Evolutionary conservation across 1,284 basidiomycete genomes (phyloP).

Genomic region (Inonotus hispidus): DNA sequence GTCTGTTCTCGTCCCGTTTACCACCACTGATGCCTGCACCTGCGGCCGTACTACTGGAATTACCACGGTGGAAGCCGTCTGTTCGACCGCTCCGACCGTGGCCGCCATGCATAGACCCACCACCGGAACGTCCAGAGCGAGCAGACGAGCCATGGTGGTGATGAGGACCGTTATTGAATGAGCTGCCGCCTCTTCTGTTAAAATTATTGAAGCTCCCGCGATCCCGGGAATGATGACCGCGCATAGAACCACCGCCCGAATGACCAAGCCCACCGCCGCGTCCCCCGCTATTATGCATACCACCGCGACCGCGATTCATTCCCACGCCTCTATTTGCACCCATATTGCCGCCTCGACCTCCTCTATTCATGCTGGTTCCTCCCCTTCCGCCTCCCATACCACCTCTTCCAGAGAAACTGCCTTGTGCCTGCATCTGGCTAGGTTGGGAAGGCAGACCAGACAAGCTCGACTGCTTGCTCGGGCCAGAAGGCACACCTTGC

Average conservation of each 20-base stretch:
- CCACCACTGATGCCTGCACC: slow-evolving; percentile 33
- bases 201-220: slow-evolving; percentile 55
- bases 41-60: slow-evolving; percentile 10
- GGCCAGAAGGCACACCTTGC: slow-evolving; percentile 23
- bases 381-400: slow-evolving; percentile 31
- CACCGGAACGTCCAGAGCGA: slow-evolving; percentile 33
- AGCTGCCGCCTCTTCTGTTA: slow-evolving; percentile 56
- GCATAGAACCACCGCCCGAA: slow-evolving; percentile 35
- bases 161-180: slow-evolving; percentile 48
- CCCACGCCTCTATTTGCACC: slow-evolving; percentile 37
- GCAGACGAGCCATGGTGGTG: slow-evolving; percentile 32
- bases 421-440: slow-evolving; percentile 12
- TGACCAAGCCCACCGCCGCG: slow-evolving; percentile 20
- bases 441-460: background rate
- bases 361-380: slow-evolving; percentile 32
- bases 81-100: slow-evolving; percentile 43
- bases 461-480: slow-evolving; percentile 9
- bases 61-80: slow-evolving; percentile 35
- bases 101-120: slow-evolving; percentile 22
- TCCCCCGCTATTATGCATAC: slow-evolving; percentile 19
- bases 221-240: slow-evolving; percentile 55
- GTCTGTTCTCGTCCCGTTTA: slow-evolving; percentile 76
- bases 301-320: slow-evolving; percentile 32
- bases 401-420: slow-evolving; percentile 10
- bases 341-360: slow-evolving; percentile 46